These are phyloP conservation scores for Rhynchospora breviuscula DNA, from an alignment of 176 grass and related monocot species.

Conservation along the genomic window DNA sequence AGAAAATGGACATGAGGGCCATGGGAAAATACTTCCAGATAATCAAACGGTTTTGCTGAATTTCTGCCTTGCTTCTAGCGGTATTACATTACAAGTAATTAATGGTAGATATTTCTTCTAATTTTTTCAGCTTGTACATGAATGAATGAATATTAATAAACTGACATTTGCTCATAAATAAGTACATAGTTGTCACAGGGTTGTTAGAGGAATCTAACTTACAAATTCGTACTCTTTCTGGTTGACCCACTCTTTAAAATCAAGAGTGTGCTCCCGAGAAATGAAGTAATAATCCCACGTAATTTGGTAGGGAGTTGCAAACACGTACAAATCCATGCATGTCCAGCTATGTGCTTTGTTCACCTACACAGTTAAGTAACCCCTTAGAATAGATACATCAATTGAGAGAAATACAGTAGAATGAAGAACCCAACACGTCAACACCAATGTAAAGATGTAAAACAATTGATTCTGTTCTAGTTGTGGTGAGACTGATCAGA, in stretches of 20 bases:
- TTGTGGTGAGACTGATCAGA: background rate
- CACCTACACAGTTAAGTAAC: conserved; percentile 31
- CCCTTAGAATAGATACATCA: background rate
- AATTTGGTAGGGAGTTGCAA: conserved; percentile 87
- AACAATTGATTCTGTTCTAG: background rate
- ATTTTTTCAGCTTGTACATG: background rate
- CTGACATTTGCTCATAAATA: background rate
- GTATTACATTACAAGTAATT: background rate
- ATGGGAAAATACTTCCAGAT: background rate
- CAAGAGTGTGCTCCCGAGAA: conserved; percentile 80
- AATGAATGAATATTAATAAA: background rate
- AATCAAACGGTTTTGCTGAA: background rate
- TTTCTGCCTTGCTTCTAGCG: background rate
- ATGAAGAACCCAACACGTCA: background rate
- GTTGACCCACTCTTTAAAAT: conserved; percentile 86
- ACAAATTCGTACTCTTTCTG: conserved; percentile 91
- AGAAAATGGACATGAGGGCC: background rate
- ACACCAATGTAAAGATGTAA: background rate
- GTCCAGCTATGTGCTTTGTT: conserved; percentile 89
- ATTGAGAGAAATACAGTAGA: background rate
- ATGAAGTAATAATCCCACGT: conserved; percentile 97
- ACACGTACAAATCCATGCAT: conserved; percentile 91
- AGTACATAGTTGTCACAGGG: conserved; percentile 1
- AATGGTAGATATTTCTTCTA: background rate
- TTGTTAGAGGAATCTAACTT: conserved; percentile 30